These are phyloP conservation scores for Apiospora saccharicola DNA, from an alignment of 2,329 filamentous ascomycete genomes.

Conservation along the genomic window DNA sequence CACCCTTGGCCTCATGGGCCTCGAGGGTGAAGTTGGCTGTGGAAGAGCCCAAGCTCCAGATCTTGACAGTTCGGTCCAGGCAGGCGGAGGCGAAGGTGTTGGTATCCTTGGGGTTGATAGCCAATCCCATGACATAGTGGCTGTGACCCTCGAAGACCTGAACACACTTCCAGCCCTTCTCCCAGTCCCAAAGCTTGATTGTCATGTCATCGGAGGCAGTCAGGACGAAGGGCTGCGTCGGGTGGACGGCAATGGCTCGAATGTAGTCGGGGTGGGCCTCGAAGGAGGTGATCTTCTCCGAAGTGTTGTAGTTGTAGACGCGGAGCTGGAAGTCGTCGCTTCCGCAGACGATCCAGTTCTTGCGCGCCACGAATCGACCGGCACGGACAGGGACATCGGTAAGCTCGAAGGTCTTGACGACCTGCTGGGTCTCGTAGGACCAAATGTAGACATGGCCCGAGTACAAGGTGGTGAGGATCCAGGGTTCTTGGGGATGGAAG, in stretches of 20 bases:
- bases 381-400: constrained; percentile 98
- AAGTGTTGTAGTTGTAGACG: constrained; percentile 99
- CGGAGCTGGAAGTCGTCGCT: constrained; percentile 89
- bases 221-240: constrained; percentile 92
- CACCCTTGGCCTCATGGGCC: constrained; percentile 95
- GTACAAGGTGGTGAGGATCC: constrained; percentile 95
- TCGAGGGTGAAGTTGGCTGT: constrained; percentile 96
- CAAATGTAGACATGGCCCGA: constrained; percentile 99
- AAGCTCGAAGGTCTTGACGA: constrained; percentile 98
- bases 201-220: constrained; percentile 99
- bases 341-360: constrained; percentile 99
- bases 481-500: constrained; percentile 96
- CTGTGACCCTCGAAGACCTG: constrained; percentile 96
- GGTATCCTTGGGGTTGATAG: constrained; percentile 97
- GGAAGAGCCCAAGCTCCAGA: constrained; percentile 94
- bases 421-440: constrained; percentile 96
- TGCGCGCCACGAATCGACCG: constrained; percentile 93
- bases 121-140: constrained; percentile 95
- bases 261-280: constrained; percentile 99
- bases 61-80: constrained; percentile 95
- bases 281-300: constrained; percentile 96
- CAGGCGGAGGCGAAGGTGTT: constrained; percentile 93
- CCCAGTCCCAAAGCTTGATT: constrained; percentile 99
- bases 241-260: constrained; percentile 93
- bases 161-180: constrained; percentile 97